Conservation (phyloP, 1,284 basidiomycete genomes). For the Trametes versicolor region DNA sequence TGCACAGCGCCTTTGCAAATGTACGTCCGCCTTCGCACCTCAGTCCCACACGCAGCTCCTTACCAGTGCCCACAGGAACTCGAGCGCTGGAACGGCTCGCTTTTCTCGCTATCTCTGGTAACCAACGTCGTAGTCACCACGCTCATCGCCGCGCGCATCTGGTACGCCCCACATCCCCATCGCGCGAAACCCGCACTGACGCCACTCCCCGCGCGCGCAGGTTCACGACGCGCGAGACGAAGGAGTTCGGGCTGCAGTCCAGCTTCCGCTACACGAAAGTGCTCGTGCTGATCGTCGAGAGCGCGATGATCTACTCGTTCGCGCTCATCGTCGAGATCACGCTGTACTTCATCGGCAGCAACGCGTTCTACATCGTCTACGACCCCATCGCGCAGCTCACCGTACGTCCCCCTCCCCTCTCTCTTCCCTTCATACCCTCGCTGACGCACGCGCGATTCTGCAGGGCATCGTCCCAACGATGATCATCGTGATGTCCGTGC, state of each 20-base stretch:
- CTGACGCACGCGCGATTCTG: background rate
- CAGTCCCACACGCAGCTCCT: background rate
- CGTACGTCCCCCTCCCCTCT: slow-evolving; percentile 36
- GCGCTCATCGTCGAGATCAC: slow-evolving; percentile 51
- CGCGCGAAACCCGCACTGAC: background rate
- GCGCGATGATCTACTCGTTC: slow-evolving; percentile 51
- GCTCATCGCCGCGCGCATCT: slow-evolving; percentile 49
- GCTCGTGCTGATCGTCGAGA: slow-evolving; percentile 51
- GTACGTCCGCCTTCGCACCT: background rate
- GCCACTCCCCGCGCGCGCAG: background rate
- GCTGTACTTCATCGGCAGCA: slow-evolving; percentile 49
- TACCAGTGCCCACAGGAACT: background rate
- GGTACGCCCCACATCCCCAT: slow-evolving; percentile 35
- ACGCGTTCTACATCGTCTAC: slow-evolving; percentile 53
- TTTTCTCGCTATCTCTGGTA: slow-evolving; percentile 50
- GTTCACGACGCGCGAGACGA: slow-evolving; percentile 36
- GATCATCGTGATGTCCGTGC: slow-evolving; percentile 47
- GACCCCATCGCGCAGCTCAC: slow-evolving; percentile 53
- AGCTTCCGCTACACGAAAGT: slow-evolving; percentile 46
- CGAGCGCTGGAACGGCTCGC: slow-evolving; percentile 49
- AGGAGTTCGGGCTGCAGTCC: slow-evolving; percentile 37
- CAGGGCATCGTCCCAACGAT: slow-evolving; percentile 47
- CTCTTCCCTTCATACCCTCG: background rate
- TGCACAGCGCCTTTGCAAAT: slow-evolving; percentile 48
- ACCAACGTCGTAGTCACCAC: slow-evolving; percentile 50